Base-by-base conservation (phyloP, 208 protist species). In the Acanthamoeba polyphaga region DNA sequence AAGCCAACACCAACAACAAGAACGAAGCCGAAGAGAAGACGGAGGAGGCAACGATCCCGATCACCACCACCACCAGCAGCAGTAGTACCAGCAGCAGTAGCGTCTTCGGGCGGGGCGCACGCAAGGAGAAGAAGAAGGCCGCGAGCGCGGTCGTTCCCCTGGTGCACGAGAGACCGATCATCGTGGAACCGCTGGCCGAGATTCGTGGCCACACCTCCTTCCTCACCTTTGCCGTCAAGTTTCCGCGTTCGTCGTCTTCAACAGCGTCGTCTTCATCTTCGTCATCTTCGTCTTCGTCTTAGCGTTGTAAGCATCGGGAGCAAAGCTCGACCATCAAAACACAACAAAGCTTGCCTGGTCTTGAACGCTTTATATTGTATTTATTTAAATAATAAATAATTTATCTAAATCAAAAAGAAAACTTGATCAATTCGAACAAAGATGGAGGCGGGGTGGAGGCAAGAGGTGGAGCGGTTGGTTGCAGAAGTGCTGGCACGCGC, bases 181-280 rank as follows among this genome's bases (percentile, higher is more conserved):
- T 93, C 27, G 32, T 92, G 8, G 74, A 68, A 58, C 95, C 90
- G 88, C n/a, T 82, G 4, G 95, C 2, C 22, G 66, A 95, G n/a
- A 91, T 92, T 17, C 82, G 96, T 60, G 96, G 96, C 51, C 96
- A 96, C 80, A 96, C 96, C 12, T 85, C 95, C 55, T 96, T 96
- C 93, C 84, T 96, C 29, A 96, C 96, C 49, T 96, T 96, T 94
- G 96, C 96, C 95, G 68, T n/a, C 51, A 95, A 60, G 53, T 51
- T 72, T n/a, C 64, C 58, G 22, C 19, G 27, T 7, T 72, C 64
- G 6, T 38, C 64, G 6, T 38, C n/a, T 2, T 38, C 62, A 68
- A 29, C 62, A n/a, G 13, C 64, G n/a, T 29, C 64, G 27, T 66
- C 60, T 5, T 55, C 51, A 55, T 64, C 64, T 17, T 72, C 64